Percentiles rank a stretch among this genome's conserved stretches.
Conservation (phyloP, 208 protist genomes). For the Trypanosomatidae sp. region DNA sequence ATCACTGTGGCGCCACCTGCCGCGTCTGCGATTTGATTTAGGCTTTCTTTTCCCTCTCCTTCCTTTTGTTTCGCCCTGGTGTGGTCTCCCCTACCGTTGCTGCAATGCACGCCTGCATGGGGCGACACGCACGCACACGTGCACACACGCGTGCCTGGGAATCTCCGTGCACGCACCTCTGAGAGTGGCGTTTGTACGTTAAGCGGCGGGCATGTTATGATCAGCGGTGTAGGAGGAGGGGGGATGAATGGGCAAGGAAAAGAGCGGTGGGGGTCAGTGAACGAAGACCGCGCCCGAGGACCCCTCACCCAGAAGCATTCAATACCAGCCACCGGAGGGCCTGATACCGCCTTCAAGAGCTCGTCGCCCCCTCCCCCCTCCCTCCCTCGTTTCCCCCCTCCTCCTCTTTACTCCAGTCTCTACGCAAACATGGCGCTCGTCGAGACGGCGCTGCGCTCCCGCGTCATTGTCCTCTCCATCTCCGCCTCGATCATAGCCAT, state of each 20-base stretch:
- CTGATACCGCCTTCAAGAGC: background rate
- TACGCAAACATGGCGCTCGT: constrained; percentile 72
- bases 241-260: background rate
- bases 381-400: background rate
- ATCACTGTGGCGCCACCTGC: background rate
- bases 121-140: background rate
- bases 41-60: background rate
- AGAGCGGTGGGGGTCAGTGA: background rate
- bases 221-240: background rate
- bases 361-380: background rate
- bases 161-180: background rate
- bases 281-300: background rate
- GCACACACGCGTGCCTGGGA: background rate
- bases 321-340: background rate
- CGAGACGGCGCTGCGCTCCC: constrained; percentile 46
- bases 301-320: background rate
- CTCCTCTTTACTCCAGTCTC: background rate
- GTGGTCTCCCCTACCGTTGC: background rate
- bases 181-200: background rate
- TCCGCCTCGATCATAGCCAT: constrained; percentile 74
- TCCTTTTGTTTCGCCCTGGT: background rate
- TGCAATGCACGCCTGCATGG: background rate
- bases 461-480: constrained; percentile 40
- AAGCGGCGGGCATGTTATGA: background rate
- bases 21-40: background rate